Evolutionary conservation across 495 filamentous ascomycete species (phyloP), one percentile per base, ranked within the genome.

Genomic region (Penicillium angulare): DNA sequence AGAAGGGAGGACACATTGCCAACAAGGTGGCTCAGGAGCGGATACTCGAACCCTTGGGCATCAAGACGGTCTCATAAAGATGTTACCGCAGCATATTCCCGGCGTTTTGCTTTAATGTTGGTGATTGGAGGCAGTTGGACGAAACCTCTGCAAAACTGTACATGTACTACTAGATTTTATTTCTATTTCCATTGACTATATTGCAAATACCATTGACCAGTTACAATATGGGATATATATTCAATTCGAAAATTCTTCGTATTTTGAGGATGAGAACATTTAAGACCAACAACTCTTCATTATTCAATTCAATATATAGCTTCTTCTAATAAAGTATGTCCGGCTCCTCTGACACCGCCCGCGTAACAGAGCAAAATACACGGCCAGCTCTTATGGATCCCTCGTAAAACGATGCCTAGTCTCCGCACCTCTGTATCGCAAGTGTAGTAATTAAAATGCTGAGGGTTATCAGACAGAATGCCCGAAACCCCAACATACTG

Each of bases 331-430:
- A 15, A 22, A 16, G 40, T 43, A 77, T 92, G 87, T 92, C 53
- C 69, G 87, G 80, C 81, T 75, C 86, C 86, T 92, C 88, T 92
- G 88, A 93, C 88, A 82, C 89, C 82, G 87, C 83, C 87, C 83
- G 82, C 81, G 85, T 85, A 88, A 90, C 75, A 71, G 65, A 56
- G 51, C 55, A 75, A 69, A 84, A 80, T 86, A 78, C 86, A 75
- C 80, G 86, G 87, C 82, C 88, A 87, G 88, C 83, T 93, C 88
- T 92, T 91, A 93, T 90, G 84, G 86, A 75, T 81, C 82, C 87
- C 71, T 74, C 60, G 47, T 43, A 15, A 42, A 24, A 78, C 82
- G 73, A 80, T 66, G 57, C 65, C 41, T 71, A 69, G 67, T 92
- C 87, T 93, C 73, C 87, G 88, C 87, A 74, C 73, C 86, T 73